A percentile compares a stretch with the other conserved stretches of the same genome.
phyloP scores from a whole-genome alignment of 441 rosid species.

The Adansonia madagascariensis region DNA sequence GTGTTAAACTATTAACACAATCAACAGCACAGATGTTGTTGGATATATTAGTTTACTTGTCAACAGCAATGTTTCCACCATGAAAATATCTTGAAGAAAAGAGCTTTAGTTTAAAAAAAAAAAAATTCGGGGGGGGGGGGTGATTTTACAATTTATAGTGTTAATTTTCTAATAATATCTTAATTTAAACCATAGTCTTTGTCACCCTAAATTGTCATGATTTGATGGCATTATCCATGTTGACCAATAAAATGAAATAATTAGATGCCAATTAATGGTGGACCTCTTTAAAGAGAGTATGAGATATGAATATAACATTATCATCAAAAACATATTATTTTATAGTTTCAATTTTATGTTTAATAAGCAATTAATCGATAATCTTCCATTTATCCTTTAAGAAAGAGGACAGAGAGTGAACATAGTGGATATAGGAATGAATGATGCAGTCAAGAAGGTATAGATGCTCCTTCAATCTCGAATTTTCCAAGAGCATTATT shows the following conservation, averaged over 20 bases:
- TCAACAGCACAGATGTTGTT: not conserved
- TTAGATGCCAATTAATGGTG: not conserved
- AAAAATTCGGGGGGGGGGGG: too few species aligned
- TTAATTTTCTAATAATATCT: not conserved
- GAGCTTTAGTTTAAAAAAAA: not conserved
- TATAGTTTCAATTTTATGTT: not conserved
- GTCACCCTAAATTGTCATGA: not conserved
- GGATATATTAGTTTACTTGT: slow-evolving; percentile 30
- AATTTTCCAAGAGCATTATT: too few species aligned
- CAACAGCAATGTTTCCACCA: not conserved
- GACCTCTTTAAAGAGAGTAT: not conserved
- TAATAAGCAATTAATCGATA: not conserved
- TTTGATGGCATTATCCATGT: not conserved
- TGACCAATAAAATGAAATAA: slow-evolving; percentile 7
- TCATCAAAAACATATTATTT: not conserved
- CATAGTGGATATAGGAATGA: not conserved
- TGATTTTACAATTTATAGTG: not conserved
- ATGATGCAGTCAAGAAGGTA: not conserved
- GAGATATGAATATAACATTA: not conserved
- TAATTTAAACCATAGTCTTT: not conserved
- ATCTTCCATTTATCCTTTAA: not conserved
- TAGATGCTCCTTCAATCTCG: not conserved
- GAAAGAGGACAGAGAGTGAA: not conserved
- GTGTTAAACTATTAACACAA: not conserved
- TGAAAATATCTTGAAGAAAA: slow-evolving; percentile 21